Percentiles rank a stretch among this genome's conserved stretches.
Conservation (phyloP, 2,329 filamentous ascomycete genomes). For the Microthyrium microscopicum region DNA sequence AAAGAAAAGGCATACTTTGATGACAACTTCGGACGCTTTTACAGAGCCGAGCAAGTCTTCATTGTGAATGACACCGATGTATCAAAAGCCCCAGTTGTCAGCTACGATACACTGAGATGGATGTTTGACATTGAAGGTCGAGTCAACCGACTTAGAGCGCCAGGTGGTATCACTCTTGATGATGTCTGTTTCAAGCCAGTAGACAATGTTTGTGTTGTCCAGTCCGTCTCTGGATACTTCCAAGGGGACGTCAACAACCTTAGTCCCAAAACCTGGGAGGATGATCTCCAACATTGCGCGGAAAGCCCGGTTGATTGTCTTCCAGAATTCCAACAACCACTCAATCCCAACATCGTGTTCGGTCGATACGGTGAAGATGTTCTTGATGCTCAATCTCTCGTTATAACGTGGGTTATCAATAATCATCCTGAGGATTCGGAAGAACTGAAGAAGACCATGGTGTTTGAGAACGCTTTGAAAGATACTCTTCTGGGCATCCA, state of each 20-base stretch:
- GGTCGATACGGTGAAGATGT: slow-evolving; percentile 59
- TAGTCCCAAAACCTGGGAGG: slow-evolving; percentile 51
- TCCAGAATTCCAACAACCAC: slow-evolving; percentile 74
- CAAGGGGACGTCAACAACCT: slow-evolving; percentile 47
- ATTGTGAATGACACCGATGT: slow-evolving; percentile 73
- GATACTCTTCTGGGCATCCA: slow-evolving; percentile 61
- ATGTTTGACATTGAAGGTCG: slow-evolving; percentile 82
- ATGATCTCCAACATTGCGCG: slow-evolving; percentile 55
- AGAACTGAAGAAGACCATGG: slow-evolving; percentile 57
- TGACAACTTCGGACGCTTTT: slow-evolving; percentile 84
- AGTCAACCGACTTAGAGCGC: slow-evolving; percentile 55
- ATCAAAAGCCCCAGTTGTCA: slow-evolving; percentile 61
- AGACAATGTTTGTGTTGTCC: slow-evolving; percentile 75
- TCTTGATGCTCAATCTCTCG: slow-evolving; percentile 59
- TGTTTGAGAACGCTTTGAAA: slow-evolving; percentile 75
- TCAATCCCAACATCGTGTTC: slow-evolving; percentile 71
- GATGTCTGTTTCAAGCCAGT: slow-evolving; percentile 93
- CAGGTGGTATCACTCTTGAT: slow-evolving; percentile 50
- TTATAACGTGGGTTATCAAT: slow-evolving; percentile 87
- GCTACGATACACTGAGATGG: slow-evolving; percentile 78
- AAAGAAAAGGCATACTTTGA: slow-evolving; percentile 93
- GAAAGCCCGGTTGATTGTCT: slow-evolving; percentile 69
- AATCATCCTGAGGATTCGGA: slow-evolving; percentile 63
- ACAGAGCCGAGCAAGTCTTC: slow-evolving; percentile 83
- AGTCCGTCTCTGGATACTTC: slow-evolving; percentile 86